phyloP scores from a whole-genome alignment of 257 asterid species.

The Vinca minor region DNA sequence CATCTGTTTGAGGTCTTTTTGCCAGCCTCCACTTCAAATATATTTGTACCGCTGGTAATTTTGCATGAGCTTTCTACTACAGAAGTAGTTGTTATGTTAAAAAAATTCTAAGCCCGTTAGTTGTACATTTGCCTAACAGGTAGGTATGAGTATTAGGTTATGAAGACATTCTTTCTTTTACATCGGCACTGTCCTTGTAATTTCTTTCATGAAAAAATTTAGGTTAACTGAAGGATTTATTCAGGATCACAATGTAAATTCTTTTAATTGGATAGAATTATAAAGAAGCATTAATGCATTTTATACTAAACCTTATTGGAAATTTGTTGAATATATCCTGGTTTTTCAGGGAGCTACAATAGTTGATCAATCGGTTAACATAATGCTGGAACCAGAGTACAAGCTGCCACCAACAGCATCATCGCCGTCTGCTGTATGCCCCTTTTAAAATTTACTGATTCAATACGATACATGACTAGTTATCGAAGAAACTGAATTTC shows the following conservation, averaged over 20 bases:
- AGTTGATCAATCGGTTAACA: slow-evolving; percentile 22
- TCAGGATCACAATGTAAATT: neutral
- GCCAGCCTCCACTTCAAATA: neutral
- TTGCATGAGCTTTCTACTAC: no score
- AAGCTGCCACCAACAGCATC: slow-evolving; percentile 18
- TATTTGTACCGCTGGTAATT: no score
- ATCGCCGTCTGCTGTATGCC: slow-evolving; percentile 13
- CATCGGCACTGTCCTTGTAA: neutral
- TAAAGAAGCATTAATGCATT: neutral
- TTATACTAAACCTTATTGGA: neutral
- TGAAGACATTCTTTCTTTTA: neutral
- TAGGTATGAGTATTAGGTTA: neutral
- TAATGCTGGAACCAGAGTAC: slow-evolving; percentile 19
- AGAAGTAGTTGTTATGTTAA: neutral
- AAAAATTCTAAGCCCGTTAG: neutral
- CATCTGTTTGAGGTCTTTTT: neutral
- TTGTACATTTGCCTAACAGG: neutral
- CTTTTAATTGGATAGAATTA: neutral
- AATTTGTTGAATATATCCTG: neutral
- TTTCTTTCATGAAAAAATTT: neutral
- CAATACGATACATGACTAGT: neutral
- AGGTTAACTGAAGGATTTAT: neutral
- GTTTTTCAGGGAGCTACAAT: slow-evolving; percentile 25
- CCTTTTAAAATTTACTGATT: neutral
- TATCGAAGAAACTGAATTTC: neutral